phyloP scores from a whole-genome alignment of 2,329 filamentous ascomycete species.

The Tolypocladium sp. region DNA sequence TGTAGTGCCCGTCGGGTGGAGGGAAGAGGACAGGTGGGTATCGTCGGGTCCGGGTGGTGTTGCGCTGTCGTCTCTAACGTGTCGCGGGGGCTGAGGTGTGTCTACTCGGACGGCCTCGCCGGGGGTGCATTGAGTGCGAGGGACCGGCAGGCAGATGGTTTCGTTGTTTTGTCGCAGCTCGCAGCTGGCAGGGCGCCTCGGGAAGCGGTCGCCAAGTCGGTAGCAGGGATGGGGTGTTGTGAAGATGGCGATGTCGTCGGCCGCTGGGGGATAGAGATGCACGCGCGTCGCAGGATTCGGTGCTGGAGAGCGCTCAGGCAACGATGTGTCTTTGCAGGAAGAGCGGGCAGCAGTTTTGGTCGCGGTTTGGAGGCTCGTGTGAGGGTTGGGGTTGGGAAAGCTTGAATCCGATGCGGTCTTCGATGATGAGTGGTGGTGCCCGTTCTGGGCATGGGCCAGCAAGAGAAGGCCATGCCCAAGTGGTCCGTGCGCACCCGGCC shows the following conservation, averaged over 20 bases:
- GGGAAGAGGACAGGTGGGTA: background rate
- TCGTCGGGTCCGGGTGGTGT: background rate
- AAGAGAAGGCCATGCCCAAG: background rate
- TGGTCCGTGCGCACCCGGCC: slow-evolving; percentile 10
- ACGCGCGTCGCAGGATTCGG: background rate
- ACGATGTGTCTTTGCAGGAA: background rate
- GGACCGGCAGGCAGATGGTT: background rate
- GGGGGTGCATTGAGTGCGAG: slow-evolving; percentile 9
- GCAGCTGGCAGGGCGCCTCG: background rate
- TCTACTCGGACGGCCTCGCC: slow-evolving; percentile 6
- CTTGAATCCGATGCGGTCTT: background rate
- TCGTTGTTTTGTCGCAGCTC: background rate
- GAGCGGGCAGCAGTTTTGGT: background rate
- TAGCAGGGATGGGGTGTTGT: background rate
- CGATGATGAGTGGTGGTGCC: background rate
- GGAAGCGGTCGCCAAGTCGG: background rate
- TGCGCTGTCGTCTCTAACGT: slow-evolving; percentile 19
- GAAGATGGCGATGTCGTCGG: background rate
- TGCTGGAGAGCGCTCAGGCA: background rate
- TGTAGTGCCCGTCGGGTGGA: background rate
- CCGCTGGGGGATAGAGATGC: background rate
- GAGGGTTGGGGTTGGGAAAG: background rate
- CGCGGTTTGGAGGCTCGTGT: background rate
- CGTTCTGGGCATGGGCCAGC: background rate
- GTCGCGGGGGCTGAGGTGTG: slow-evolving; percentile 10